Percentiles rank a stretch among this genome's conserved stretches.
Evolutionary conservation across 768 basidiomycete species (phyloP).

Genomic region (Leccinum rimulosum): DNA sequence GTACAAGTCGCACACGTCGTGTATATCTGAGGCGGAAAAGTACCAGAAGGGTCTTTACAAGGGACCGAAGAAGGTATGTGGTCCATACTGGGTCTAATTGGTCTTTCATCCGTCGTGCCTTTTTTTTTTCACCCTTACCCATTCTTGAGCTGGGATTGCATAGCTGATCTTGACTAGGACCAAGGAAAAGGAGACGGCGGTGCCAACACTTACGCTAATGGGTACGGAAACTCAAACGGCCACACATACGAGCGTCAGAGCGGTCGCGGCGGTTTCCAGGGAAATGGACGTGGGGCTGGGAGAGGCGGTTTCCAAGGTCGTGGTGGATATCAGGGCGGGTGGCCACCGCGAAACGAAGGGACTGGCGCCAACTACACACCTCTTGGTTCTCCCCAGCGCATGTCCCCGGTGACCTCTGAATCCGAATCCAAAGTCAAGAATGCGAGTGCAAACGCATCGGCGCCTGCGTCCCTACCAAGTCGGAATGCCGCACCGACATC

Average conservation of each 20-base stretch:
- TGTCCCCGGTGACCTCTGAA: conserved; percentile 40
- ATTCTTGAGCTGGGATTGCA: neutral
- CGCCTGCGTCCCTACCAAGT: neutral
- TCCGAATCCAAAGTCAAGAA: neutral
- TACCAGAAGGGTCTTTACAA: conserved; percentile 87
- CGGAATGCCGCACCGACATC: neutral
- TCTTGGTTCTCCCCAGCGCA: conserved; percentile 58
- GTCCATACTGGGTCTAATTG: neutral
- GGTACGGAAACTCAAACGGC: conserved; percentile 14
- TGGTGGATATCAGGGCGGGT: conserved; percentile 28
- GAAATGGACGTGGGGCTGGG: conserved; percentile 35
- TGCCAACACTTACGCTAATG: conserved; percentile 1
- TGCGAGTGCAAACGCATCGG: neutral
- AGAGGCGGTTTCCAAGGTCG: conserved; percentile 29
- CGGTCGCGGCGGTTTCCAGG: conserved; percentile 12
- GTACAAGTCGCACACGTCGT: conserved; percentile 80
- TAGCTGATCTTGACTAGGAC: conserved; percentile 6
- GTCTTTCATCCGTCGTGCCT: neutral
- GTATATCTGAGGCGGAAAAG: conserved; percentile 90
- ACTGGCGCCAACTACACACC: conserved; percentile 75
- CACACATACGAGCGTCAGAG: conserved; percentile 12
- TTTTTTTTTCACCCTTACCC: neutral
- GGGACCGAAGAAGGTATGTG: conserved; percentile 55
- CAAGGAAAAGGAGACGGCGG: neutral
- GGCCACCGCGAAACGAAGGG: conserved; percentile 20